Evolutionary conservation across 768 basidiomycete species (phyloP), one percentile per base, ranked within the genome.

Genomic region (Filobasidium floriforme): DNA sequence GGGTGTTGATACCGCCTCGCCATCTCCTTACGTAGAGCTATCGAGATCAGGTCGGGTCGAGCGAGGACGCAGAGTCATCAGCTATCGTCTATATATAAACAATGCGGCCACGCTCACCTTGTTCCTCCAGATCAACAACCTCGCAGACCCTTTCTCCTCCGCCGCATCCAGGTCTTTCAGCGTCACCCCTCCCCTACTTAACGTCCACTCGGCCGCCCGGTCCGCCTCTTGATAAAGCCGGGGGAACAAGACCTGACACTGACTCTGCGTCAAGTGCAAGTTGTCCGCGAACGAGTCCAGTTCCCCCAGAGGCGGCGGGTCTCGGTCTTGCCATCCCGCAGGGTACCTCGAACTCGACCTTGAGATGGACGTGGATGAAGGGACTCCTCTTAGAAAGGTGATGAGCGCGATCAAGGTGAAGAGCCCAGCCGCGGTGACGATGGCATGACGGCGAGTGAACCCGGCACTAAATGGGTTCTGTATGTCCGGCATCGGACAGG

Each of bases 21-120:
- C 66, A 73, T 0, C 57, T 60, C 51, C 69, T 69, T 11, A 73
- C 70, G 65, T 63, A 73, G n/a, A 73, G 70, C 72, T 73, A 61
- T 12, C 18, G 37, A 18, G 32, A 9, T 7, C 11, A 12, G 26
- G 6, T n/a, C 15, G 6, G 57, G 51, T 18, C 41, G 1, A 60
- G 37, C 28, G 24, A 24, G 22, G 55, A 19, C 22, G n/a, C n/a
- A n/a, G n/a, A 2, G n/a, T 26, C 11, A 12, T 22, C 15, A 55
- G 18, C 26, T 29, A 43, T 40, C 54, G 54, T 26, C 32, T 3
- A 37, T 3, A 37, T 37, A 9, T 4, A 37, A 37, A 37, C 32
- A 37, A n/a, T n/a, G n/a, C 32, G 32, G 3, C 4, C 32, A 4
- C 9, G 4, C 72, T 29, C 43, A 73, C 72, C 24, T 66, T 68